These are phyloP conservation scores for Fusarium pininemorale DNA, from an alignment of 2,329 filamentous ascomycete genomes.

Conservation along the genomic window DNA sequence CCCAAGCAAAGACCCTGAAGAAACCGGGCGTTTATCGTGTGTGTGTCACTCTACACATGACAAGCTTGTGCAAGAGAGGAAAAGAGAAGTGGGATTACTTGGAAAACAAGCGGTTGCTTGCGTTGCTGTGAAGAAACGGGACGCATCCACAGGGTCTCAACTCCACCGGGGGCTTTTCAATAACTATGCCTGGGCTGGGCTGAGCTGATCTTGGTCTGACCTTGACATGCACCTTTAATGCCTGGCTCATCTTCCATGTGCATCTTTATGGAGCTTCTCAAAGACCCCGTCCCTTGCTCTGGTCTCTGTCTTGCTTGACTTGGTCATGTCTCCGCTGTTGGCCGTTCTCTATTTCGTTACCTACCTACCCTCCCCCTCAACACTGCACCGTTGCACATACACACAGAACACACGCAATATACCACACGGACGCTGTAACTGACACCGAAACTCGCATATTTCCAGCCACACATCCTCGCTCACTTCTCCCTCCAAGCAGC, in stretches of 20 bases:
- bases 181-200: constrained; percentile 2
- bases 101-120: constrained; percentile 14
- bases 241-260: background rate
- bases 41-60: constrained; percentile 35
- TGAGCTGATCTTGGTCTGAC: constrained; percentile 28
- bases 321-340: constrained; percentile 15
- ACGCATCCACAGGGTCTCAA: constrained; percentile 21
- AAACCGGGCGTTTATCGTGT: constrained; percentile 29
- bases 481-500: constrained; percentile 8
- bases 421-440: constrained; percentile 33
- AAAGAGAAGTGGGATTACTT: constrained; percentile 13
- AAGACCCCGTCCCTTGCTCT: constrained; percentile 20
- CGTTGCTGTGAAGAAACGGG: constrained; percentile 12
- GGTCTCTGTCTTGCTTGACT: constrained; percentile 4
- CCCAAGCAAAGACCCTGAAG: constrained; percentile 25
- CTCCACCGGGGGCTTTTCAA: constrained; percentile 21
- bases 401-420: constrained; percentile 29
- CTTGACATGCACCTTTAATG: constrained; percentile 27
- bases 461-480: constrained; percentile 32
- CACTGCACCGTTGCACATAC: constrained; percentile 25
- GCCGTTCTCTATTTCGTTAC: constrained; percentile 18
- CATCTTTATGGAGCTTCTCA: constrained; percentile 21
- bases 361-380: constrained; percentile 20
- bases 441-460: constrained; percentile 36
- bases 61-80: constrained; percentile 8